These are phyloP conservation scores for Pouteria glomerata DNA, from an alignment of 148 eudicot genomes.

Conservation along the genomic window DNA sequence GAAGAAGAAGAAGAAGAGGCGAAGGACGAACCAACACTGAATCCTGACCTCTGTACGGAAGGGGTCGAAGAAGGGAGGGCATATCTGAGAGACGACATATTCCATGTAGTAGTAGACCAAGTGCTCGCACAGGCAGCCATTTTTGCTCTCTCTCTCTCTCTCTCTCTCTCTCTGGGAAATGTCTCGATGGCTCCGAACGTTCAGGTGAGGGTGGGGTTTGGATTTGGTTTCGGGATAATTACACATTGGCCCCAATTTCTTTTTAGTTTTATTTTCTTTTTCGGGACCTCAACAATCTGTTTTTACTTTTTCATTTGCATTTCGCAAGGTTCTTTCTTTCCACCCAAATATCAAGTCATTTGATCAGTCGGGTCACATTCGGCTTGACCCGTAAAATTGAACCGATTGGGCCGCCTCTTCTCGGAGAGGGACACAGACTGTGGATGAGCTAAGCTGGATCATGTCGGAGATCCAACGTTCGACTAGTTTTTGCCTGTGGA, in stretches of 20 bases:
- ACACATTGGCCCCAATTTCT: neutral
- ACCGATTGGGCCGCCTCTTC: no score
- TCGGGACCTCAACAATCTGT: neutral
- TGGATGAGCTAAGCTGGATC: no score
- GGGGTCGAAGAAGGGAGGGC: conserved; percentile 42
- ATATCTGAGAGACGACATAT: conserved; percentile 49
- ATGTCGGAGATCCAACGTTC: no score
- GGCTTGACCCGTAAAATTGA: no score
- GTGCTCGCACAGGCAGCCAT: conserved; percentile 11
- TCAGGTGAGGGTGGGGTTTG: neutral
- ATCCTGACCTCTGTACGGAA: conserved; percentile 7
- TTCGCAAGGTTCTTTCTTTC: no score
- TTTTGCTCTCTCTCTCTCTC: neutral
- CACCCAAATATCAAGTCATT: no score
- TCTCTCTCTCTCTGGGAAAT: neutral
- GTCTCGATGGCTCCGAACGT: neutral
- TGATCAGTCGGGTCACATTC: no score
- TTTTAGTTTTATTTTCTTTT: neutral
- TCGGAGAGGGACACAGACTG: no score
- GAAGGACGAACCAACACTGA: conserved; percentile 21
- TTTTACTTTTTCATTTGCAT: no score
- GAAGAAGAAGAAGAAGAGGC: conserved; percentile 15
- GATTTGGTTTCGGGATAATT: conserved; percentile 17
- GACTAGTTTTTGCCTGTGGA: no score
- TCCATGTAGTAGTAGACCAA: conserved; percentile 37